A percentile compares a stretch with the other conserved stretches of the same genome.
These are phyloP conservation scores for Cystobasidium sp. DNA, from an alignment of 1,284 basidiomycete species.

Conservation along the genomic window DNA sequence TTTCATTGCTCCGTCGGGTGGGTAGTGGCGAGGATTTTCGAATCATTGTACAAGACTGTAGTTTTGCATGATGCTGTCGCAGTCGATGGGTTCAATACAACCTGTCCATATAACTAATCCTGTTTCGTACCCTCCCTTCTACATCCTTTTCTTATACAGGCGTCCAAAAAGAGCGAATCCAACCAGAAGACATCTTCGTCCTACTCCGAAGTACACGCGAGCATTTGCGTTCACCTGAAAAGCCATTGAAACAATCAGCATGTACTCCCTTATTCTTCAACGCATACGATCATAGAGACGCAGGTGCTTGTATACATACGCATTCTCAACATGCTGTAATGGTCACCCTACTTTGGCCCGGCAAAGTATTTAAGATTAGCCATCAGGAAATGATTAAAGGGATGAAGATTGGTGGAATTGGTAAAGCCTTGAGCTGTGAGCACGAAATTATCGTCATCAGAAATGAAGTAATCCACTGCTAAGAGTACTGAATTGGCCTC, in stretches of 20 bases:
- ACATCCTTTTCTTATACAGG: constrained; percentile 53
- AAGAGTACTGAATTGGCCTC: neutral
- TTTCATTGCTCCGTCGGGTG: constrained; percentile 77
- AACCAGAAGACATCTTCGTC: constrained; percentile 78
- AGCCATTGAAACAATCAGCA: constrained; percentile 55
- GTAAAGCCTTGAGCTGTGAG: constrained; percentile 67
- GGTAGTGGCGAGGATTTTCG: constrained; percentile 22
- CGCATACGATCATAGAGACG: constrained; percentile 74
- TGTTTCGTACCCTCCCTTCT: constrained; percentile 54
- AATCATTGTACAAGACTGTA: too few relatives aligned
- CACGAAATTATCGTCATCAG: neutral
- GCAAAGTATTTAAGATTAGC: constrained; percentile 72
- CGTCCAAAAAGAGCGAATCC: constrained; percentile 83
- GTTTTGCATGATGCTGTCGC: neutral
- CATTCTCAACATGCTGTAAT: constrained; percentile 76
- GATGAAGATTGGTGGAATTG: constrained; percentile 73
- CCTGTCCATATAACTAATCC: constrained; percentile 82
- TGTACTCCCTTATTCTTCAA: constrained; percentile 86
- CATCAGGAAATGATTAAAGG: constrained; percentile 91
- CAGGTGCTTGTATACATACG: constrained; percentile 82
- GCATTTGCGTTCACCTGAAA: constrained; percentile 71
- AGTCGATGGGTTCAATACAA: neutral
- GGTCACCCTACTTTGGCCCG: constrained; percentile 75
- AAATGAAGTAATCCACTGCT: too few relatives aligned
- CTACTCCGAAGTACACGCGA: constrained; percentile 69